Evolutionary conservation across 164 flowering plant species (phyloP), one percentile per base, ranked within the genome.

Genomic region (Vitis riparia): DNA sequence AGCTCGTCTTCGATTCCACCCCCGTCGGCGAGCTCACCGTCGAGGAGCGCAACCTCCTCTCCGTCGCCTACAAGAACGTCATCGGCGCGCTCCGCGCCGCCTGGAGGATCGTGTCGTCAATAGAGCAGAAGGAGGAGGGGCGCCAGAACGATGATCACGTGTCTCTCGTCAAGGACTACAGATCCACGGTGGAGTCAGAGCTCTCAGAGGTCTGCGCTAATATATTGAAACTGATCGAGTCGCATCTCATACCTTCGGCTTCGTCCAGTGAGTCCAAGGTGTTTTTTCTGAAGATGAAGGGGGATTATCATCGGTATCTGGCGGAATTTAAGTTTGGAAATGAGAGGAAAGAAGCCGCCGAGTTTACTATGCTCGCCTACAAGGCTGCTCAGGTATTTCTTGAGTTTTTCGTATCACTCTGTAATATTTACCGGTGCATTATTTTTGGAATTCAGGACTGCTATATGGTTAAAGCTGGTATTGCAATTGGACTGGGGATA

Each of bases 221-320:
- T 5, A 75, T 80, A 8, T 59, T 80, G 19, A 72, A 44, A 66
- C 65, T 80, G 9, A 60, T 80, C 44, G 81, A 80, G 55, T 52
- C 80, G 37, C 78, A 80, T 60, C 76, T 80, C n/a, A 10, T 80
- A 0, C 83, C 80, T 1, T 77, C 83, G 17, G 75, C 83, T 13
- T 13, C 76, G 5, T 59, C 63, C 15, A 68, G 78, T n/a, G 83
- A 77, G 52, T 80, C 83, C 11, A 80, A 80, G 71, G 83, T 80
- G 59, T 80, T 77, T 59, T 80, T 71, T 51, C 47, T 80, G 66
- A 80, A 80, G 81, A 80, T 80, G 81, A 80, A 80, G 65, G 83
- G 80, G 2, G 82, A 79, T 76, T 79, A 79, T 61, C 58, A 71
- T 61, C 70, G 81, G 0, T 78, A 78, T 19, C 47, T 79, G 56